Evolutionary conservation across 176 grass and related monocot species (phyloP).

Genomic region (Melocanna baccifera): DNA sequence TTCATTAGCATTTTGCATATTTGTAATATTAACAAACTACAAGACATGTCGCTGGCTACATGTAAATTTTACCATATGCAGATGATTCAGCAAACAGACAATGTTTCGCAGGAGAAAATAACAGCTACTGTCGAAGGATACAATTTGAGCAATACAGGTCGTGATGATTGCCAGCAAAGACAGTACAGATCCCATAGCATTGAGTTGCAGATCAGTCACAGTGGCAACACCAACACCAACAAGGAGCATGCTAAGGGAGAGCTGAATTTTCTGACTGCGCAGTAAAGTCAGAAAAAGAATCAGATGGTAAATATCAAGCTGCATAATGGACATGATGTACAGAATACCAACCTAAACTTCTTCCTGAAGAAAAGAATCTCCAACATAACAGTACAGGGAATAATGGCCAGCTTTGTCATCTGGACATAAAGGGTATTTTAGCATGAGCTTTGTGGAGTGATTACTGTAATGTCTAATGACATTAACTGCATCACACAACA

Average conservation of each 20-base stretch:
- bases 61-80: background rate
- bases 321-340: background rate
- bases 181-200: conserved; percentile 78
- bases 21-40: background rate
- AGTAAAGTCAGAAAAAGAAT: conserved; percentile 25
- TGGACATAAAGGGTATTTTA: conserved; percentile 50
- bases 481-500: background rate
- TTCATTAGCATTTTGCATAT: background rate
- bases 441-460: conserved; percentile 31
- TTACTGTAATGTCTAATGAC: background rate
- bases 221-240: conserved; percentile 95
- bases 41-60: background rate
- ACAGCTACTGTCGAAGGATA: conserved; percentile 62
- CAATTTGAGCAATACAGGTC: conserved; percentile 96
- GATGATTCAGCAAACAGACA: conserved; percentile 13
- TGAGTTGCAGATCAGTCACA: conserved; percentile 97
- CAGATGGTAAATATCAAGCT: conserved; percentile 1
- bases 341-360: conserved; percentile 78
- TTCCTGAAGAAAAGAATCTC: conserved; percentile 97
- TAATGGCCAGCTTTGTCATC: conserved; percentile 99
- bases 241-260: conserved; percentile 86
- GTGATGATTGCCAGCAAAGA: conserved; percentile 88
- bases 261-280: conserved; percentile 80
- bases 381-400: conserved; percentile 93
- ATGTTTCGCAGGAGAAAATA: background rate